Conservation (phyloP, 2,329 filamentous ascomycete species). For the Plenodomus tracheiphilus region DNA sequence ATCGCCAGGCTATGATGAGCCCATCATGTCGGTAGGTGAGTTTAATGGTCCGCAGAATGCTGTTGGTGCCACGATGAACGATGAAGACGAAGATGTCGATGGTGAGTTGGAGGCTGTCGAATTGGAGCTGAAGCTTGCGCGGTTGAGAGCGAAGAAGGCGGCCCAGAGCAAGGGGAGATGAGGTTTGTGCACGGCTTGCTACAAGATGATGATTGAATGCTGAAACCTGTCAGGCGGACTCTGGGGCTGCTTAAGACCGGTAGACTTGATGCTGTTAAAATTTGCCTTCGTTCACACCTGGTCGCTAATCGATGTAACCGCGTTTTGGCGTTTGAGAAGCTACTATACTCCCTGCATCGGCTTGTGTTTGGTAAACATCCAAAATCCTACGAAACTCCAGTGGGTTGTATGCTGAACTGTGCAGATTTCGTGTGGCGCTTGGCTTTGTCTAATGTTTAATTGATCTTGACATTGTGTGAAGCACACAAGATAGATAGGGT, state of each 20-base stretch:
- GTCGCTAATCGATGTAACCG: not conserved
- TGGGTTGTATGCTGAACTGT: too few relatives aligned
- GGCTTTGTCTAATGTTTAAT: too few relatives aligned
- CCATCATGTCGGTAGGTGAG: constrained; percentile 1
- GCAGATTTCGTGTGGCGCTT: too few relatives aligned
- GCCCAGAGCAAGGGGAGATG: constrained; percentile 3
- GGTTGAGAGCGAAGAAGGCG: constrained; percentile 9
- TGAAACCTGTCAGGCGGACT: not conserved
- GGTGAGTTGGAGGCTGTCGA: constrained; percentile 15
- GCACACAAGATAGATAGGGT: too few relatives aligned
- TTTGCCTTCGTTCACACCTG: not conserved
- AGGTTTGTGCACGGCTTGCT: not conserved
- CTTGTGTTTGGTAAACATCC: too few relatives aligned
- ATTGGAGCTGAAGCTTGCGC: constrained; percentile 18
- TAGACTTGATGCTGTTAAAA: not conserved
- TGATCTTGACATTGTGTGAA: too few relatives aligned
- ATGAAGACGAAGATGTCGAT: constrained; percentile 4
- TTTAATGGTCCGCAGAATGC: not conserved
- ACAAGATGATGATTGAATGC: not conserved
- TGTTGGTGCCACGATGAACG: not conserved
- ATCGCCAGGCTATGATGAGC: constrained; percentile 9
- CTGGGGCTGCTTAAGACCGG: not conserved
- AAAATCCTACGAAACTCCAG: too few relatives aligned
- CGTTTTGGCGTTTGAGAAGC: not conserved
- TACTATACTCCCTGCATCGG: too few relatives aligned